phyloP scores from a whole-genome alignment of 805 yeast genomes.

The Wickerhamomyces silvicola region DNA sequence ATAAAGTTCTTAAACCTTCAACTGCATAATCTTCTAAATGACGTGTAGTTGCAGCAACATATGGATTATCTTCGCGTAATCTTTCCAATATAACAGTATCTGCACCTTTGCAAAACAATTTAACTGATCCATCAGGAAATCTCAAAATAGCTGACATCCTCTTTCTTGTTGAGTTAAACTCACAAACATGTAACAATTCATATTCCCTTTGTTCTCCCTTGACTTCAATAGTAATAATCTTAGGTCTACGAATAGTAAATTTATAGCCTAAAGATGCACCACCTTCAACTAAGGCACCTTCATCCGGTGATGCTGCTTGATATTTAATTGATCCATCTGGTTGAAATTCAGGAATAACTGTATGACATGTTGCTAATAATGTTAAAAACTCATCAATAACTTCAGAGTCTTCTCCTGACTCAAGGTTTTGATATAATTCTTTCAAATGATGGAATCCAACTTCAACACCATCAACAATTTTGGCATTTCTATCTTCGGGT shows the following conservation, averaged over 20 bases:
- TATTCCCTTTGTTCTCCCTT: slow-evolving; percentile 47
- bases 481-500: slow-evolving; percentile 83
- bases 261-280: slow-evolving; percentile 85
- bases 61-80: slow-evolving; percentile 65
- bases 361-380: slow-evolving; percentile 86
- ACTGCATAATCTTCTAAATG: slow-evolving; percentile 96
- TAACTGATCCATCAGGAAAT: slow-evolving; percentile 88
- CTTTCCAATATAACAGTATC: slow-evolving; percentile 93
- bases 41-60: slow-evolving; percentile 71
- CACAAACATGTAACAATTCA: slow-evolving; percentile 86
- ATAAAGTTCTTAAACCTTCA: slow-evolving; percentile 90
- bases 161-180: slow-evolving; percentile 94
- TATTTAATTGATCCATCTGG: slow-evolving; percentile 68
- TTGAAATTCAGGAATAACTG: slow-evolving; percentile 88
- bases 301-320: slow-evolving; percentile 99
- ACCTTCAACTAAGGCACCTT: slow-evolving; percentile 97
- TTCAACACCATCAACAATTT: slow-evolving; percentile 71
- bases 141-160: slow-evolving; percentile 95
- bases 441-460: slow-evolving; percentile 71
- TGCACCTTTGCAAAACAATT: slow-evolving; percentile 94
- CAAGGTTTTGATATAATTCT: slow-evolving; percentile 45
- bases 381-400: slow-evolving; percentile 73
- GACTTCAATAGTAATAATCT: slow-evolving; percentile 60
- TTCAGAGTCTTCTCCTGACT: slow-evolving; percentile 37
- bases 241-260: slow-evolving; percentile 82